Evolutionary conservation across 345 rosid species (phyloP).

Genomic region (Aquilaria yunnanensis): DNA sequence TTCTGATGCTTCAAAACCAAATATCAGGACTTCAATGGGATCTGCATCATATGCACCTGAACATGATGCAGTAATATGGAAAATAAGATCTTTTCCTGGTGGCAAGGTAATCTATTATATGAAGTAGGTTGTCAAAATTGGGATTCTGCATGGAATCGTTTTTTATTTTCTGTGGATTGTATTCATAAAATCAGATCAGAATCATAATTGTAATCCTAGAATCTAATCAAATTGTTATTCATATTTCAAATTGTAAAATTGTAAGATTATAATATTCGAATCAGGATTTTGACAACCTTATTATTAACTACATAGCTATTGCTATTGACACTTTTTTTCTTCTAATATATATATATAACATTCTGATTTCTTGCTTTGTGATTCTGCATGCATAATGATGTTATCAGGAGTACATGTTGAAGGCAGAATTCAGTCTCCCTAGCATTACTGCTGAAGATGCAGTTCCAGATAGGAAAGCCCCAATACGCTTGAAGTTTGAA

Average conservation of each 20-base stretch:
- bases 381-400: background rate
- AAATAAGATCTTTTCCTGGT: constrained; percentile 76
- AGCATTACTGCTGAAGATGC: constrained; percentile 71
- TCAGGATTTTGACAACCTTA: background rate
- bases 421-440: constrained; percentile 80
- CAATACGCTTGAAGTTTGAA: constrained; percentile 74
- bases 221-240: too few species aligned
- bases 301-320: background rate
- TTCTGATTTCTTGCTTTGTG: background rate
- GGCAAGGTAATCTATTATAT: constrained; percentile 54
- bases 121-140: background rate
- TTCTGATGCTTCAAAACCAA: constrained; percentile 86
- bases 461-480: constrained; percentile 70
- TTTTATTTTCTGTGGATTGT: too few species aligned
- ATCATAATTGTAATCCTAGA: too few species aligned
- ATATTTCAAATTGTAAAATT: too few species aligned
- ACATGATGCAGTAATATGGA: constrained; percentile 69
- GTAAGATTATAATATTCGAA: background rate
- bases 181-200: background rate
- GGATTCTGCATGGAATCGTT: background rate
- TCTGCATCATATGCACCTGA: constrained; percentile 84
- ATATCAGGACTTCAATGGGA: constrained; percentile 85
- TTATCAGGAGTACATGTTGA: constrained; percentile 75
- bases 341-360: background rate
- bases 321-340: background rate